A percentile compares a stretch with the other conserved stretches of the same genome.
phyloP scores from a whole-genome alignment of 202 grass and related monocot species.

The Setaria viridis region DNA sequence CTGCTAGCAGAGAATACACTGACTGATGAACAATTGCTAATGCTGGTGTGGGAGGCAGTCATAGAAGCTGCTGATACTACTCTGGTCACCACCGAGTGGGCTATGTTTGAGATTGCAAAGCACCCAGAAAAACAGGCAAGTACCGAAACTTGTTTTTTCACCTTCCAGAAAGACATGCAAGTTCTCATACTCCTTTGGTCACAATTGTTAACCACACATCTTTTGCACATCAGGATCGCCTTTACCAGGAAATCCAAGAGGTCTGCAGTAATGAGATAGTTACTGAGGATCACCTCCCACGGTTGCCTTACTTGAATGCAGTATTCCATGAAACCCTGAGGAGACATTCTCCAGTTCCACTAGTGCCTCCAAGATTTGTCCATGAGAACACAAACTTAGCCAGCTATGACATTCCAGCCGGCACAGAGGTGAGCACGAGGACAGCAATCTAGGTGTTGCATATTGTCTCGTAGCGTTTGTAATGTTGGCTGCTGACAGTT shows the following conservation, averaged over 20 bases:
- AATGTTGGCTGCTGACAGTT: background rate
- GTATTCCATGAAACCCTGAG: conserved; percentile 90
- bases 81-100: conserved; percentile 78
- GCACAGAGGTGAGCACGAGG: conserved; percentile 59
- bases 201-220: background rate
- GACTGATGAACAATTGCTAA: conserved; percentile 62
- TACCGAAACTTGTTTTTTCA: background rate
- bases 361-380: conserved; percentile 73
- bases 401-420: conserved; percentile 64
- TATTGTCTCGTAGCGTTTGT: background rate
- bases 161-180: background rate
- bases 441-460: background rate
- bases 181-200: background rate
- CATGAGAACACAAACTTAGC: conserved; percentile 68
- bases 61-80: conserved; percentile 89
- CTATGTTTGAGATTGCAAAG: conserved; percentile 85
- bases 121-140: conserved; percentile 67
- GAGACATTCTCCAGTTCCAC: conserved; percentile 58
- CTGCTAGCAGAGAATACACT: conserved; percentile 64
- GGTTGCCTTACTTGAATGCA: conserved; percentile 65
- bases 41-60: conserved; percentile 77
- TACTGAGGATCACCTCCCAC: conserved; percentile 69
- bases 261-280: conserved; percentile 57
- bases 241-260: conserved; percentile 70
- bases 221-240: conserved; percentile 53